Evolutionary conservation across 192 early-diverging fungal genomes (phyloP), one percentile per base, ranked within the genome.

Genomic region (Backusella tuberculispora): DNA sequence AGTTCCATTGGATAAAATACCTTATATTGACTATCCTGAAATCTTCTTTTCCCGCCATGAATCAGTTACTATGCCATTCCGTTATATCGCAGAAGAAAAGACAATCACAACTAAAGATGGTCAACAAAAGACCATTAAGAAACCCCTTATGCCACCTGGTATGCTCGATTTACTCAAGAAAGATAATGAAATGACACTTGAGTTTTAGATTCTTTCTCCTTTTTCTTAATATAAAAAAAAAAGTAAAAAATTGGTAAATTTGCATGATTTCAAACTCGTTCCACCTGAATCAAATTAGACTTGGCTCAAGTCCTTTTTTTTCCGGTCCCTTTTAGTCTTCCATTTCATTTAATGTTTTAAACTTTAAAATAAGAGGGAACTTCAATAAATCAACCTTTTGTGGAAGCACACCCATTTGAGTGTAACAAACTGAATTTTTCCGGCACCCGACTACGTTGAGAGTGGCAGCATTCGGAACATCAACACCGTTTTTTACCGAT

Each of bases 21-120:
- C 83, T 21, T 95, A 85, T 73, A 82, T 93, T 63, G 94, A 95
- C 79, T 83, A 86, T 46, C 94, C 94, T 8, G 90, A 93, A 60
- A 88, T 94, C 46, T 80, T 81, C 67, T 80, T 95, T 46, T 78
- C 83, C 53, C 91, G 88, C 76, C 83, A 85, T 44, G 92, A 95
- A 76, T 87, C 86, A 7, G 93, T 93, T 1, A 87, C 89, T 14
- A 88, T 95, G 90, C 94, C 94, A 6, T 95, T 94, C 85, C 77
- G 94, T 17, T 95, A 94, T 53, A 85, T 95, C 72, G 84, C 86
- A 12, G 74, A 85, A 34, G 72, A 68, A 10, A 79, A 75, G 63
- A 74, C 77, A 17, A 43, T 83, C 41, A 75, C 73, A 38, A 77
- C 72, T 1, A 79, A 81, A 15, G 72, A 76, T 40, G 78, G 83